A percentile compares a stretch with the other conserved stretches of the same genome.
Conservation (phyloP, 2,329 filamentous ascomycete genomes). For the Sordariomycetes sp. region DNA sequence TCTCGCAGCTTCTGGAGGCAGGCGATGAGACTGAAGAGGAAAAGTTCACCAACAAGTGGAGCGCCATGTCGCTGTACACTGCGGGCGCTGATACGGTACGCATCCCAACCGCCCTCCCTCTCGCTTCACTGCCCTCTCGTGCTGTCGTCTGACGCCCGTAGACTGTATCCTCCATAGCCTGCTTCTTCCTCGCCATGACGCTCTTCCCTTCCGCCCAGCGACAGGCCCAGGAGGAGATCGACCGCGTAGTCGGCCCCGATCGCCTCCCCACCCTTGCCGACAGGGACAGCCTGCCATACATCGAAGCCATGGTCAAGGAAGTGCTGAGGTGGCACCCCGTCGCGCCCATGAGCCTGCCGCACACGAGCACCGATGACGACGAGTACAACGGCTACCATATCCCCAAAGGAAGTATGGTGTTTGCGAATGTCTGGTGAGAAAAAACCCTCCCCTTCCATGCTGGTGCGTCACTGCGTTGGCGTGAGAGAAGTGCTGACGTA, state of each 20-base stretch:
- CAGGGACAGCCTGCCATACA: constrained; percentile 16
- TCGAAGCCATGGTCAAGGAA: constrained; percentile 17
- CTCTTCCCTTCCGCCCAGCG: constrained; percentile 12
- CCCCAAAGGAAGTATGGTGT: constrained; percentile 15
- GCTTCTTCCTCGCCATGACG: constrained; percentile 14
- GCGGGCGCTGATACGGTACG: constrained; percentile 12
- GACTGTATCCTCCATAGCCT: background rate
- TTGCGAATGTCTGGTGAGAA: constrained; percentile 14
- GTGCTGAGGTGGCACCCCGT: constrained; percentile 14
- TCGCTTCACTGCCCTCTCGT: too few species aligned
- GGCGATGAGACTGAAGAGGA: constrained; percentile 3
- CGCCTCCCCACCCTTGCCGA: constrained; percentile 14
- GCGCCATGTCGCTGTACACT: constrained; percentile 9
- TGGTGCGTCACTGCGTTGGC: constrained; percentile 1
- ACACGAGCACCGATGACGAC: constrained; percentile 20
- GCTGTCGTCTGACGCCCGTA: background rate
- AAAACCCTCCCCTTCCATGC: constrained; percentile 10
- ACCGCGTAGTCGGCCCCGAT: constrained; percentile 16
- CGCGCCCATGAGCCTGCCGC: constrained; percentile 22
- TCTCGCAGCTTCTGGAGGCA: constrained; percentile 3
- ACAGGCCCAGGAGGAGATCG: constrained; percentile 15
- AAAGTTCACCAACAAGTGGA: constrained; percentile 8
- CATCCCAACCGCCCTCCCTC: too few species aligned
- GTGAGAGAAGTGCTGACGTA: too few species aligned
- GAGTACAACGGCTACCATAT: constrained; percentile 15